Percentiles rank a stretch among this genome's conserved stretches.
phyloP scores from a whole-genome alignment of 352 stramenopile genomes.

The Lagenidium giganteum region DNA sequence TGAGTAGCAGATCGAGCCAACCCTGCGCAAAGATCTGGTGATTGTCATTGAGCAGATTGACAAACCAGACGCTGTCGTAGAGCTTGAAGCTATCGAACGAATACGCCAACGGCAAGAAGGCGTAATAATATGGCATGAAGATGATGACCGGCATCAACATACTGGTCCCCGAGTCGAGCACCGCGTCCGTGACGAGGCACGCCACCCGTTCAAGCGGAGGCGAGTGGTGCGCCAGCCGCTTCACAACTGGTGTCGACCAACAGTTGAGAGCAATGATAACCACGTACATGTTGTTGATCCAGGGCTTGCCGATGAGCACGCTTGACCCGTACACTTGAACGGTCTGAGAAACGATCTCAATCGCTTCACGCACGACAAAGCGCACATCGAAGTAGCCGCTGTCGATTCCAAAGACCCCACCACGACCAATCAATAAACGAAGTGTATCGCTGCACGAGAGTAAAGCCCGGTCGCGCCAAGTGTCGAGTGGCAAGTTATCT shows the following conservation, averaged over 20 bases:
- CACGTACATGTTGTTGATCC: constrained; percentile 6
- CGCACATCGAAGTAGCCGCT: constrained; percentile 6
- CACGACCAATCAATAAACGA: constrained; percentile 2
- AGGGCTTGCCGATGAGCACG: neutral
- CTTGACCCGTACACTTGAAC: constrained; percentile 15
- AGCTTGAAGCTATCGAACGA: constrained; percentile 6
- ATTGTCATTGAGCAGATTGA: constrained; percentile 12
- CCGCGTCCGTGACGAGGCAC: constrained; percentile 5
- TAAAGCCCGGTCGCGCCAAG: too few relatives aligned
- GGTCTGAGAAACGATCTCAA: constrained; percentile 11
- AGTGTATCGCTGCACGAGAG: too few relatives aligned
- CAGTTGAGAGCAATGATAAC: constrained; percentile 5
- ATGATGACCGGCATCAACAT: constrained; percentile 12
- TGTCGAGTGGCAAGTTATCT: too few relatives aligned
- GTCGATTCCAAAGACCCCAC: constrained; percentile 13
- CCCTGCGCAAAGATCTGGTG: constrained; percentile 13
- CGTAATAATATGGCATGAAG: constrained; percentile 10
- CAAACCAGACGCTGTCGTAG: constrained; percentile 18
- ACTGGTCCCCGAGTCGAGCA: constrained; percentile 10
- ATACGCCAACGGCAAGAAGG: neutral
- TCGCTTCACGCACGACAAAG: constrained; percentile 2
- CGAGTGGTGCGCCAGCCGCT: constrained; percentile 8
- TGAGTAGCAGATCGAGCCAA: constrained; percentile 3
- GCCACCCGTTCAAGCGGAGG: constrained; percentile 8
- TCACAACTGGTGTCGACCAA: constrained; percentile 5